phyloP scores from a whole-genome alignment of 208 protist species.

The Trypanosoma rangeli region DNA sequence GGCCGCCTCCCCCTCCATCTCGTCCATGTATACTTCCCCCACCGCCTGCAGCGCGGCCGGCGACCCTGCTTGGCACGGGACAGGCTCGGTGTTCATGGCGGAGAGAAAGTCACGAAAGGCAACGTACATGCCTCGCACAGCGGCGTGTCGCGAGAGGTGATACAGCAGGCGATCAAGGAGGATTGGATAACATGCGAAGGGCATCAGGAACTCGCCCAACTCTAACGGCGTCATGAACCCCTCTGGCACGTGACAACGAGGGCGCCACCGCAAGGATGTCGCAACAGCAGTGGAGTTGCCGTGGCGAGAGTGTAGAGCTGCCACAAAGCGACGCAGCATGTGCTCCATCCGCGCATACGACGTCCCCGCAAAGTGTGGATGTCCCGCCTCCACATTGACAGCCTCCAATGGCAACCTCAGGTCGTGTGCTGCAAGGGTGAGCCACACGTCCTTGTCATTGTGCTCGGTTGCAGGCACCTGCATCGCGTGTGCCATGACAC shows the following conservation, averaged over 20 bases:
- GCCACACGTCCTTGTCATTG: constrained; percentile 9
- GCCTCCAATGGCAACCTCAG: constrained; percentile 12
- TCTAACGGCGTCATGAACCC: constrained; percentile 9
- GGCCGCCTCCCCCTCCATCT: neutral
- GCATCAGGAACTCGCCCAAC: constrained; percentile 14
- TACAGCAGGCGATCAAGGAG: constrained; percentile 7
- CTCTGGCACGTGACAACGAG: neutral
- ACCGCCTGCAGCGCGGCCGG: too few species aligned
- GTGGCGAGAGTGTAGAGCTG: neutral
- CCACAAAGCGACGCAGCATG: constrained; percentile 18
- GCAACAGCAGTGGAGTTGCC: neutral
- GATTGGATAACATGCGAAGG: constrained; percentile 3
- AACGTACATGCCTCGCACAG: constrained; percentile 12
- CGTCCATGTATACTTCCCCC: constrained; percentile 10
- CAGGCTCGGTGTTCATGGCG: constrained; percentile 16
- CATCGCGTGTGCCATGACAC: constrained; percentile 23
- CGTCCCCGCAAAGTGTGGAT: constrained; percentile 17
- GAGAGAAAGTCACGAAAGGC: constrained; percentile 23
- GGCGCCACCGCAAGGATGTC: neutral
- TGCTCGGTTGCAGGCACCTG: constrained; percentile 27
- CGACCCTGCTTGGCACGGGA: neutral
- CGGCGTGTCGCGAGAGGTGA: constrained; percentile 9
- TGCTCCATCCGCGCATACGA: constrained; percentile 16
- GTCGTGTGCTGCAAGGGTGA: neutral
- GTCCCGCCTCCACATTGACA: constrained; percentile 18